Percentiles rank a stretch among this genome's conserved stretches.
Conservation (phyloP, 805 yeast genomes). For the Candida parachauliodes region DNA sequence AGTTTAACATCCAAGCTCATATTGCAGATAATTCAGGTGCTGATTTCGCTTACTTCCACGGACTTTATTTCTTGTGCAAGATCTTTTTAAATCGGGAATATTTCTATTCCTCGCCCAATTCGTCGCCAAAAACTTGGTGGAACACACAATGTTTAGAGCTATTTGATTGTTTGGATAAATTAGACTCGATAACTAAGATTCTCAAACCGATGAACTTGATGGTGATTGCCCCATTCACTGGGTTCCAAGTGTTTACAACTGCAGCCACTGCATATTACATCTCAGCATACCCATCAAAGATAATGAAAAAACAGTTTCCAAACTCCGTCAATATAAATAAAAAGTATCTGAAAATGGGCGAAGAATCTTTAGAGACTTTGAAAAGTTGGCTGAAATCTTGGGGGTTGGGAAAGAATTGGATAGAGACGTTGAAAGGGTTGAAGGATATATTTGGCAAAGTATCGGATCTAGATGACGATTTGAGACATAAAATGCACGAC, state of each 20-base stretch:
- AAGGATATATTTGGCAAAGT: constrained; percentile 18
- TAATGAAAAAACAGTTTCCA: constrained; percentile 12
- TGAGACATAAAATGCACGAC: constrained; percentile 26
- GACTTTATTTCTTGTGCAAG: constrained; percentile 27
- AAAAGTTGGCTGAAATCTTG: constrained; percentile 25
- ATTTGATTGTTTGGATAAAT: constrained; percentile 18
- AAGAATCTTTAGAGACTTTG: constrained; percentile 20
- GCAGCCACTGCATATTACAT: constrained; percentile 32
- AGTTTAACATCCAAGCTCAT: constrained; percentile 24
- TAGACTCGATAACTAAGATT: constrained; percentile 19
- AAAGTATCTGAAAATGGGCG: constrained; percentile 18
- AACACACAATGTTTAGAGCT: constrained; percentile 17
- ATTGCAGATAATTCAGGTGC: constrained; percentile 26
- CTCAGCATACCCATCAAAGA: constrained; percentile 22
- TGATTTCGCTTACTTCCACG: constrained; percentile 33
- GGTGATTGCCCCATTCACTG: constrained; percentile 37
- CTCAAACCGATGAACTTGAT: constrained; percentile 20
- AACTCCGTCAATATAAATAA: background rate
- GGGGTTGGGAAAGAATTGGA: constrained; percentile 30
- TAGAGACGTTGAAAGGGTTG: constrained; percentile 20
- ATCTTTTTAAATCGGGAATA: constrained; percentile 34
- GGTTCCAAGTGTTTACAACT: constrained; percentile 33
- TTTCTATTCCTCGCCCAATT: constrained; percentile 27
- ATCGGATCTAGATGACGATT: constrained; percentile 13
- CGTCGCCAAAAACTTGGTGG: constrained; percentile 29